Evolutionary conservation across 164 flowering plant genomes (phyloP).

Genomic region (Platanus orientalis): DNA sequence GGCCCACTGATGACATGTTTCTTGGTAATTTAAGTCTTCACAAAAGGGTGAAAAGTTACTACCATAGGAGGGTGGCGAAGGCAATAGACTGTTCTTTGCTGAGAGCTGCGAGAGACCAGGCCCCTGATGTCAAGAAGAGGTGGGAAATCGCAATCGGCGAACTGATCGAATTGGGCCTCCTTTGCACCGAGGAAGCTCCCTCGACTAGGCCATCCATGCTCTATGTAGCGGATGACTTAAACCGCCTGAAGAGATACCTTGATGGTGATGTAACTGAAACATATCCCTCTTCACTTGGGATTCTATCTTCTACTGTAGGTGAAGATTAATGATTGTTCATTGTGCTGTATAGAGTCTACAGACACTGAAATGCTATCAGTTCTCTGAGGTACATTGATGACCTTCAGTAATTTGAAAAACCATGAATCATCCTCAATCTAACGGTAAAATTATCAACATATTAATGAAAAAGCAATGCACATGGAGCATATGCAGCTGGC

Average conservation of each 20-base stretch:
- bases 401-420: too few relatives aligned
- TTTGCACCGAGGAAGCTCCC: conserved; percentile 40
- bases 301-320: too few relatives aligned
- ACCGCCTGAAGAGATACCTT: conserved; percentile 46
- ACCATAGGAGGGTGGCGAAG: conserved; percentile 23
- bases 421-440: too few relatives aligned
- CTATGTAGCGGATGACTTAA: conserved; percentile 48
- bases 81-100: conserved; percentile 32
- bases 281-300: too few relatives aligned
- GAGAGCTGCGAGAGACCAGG: conserved; percentile 19
- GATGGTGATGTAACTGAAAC: too few relatives aligned
- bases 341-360: too few relatives aligned
- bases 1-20: conserved; percentile 56
- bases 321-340: too few relatives aligned
- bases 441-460: too few relatives aligned
- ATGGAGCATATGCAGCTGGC: too few relatives aligned
- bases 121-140: conserved; percentile 31
- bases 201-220: conserved; percentile 52
- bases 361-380: too few relatives aligned
- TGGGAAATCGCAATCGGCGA: conserved; percentile 41
- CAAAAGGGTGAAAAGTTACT: conserved; percentile 43
- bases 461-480: too few relatives aligned
- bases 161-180: conserved; percentile 36
- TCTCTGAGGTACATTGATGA: too few relatives aligned
- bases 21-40: conserved; percentile 36